A percentile compares a stretch with the other conserved stretches of the same genome.
These are phyloP conservation scores for Penicillium olsonii DNA, from an alignment of 2,329 filamentous ascomycete genomes.

Conservation along the genomic window DNA sequence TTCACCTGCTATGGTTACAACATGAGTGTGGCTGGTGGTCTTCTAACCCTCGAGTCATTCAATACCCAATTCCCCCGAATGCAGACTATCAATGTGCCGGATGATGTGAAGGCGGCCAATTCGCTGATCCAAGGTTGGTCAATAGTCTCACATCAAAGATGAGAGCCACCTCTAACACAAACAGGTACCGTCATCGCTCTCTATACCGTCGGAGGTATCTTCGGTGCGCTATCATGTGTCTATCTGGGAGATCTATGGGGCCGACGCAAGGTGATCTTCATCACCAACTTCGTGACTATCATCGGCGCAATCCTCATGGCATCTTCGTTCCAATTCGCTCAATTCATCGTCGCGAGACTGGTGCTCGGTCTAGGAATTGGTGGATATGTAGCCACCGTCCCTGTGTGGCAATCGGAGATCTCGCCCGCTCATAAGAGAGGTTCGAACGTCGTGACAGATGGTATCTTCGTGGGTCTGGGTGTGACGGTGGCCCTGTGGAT, in stretches of 20 bases:
- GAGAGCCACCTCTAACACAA: not conserved
- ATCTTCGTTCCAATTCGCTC: slow-evolving; percentile 47
- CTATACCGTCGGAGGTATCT: slow-evolving; percentile 50
- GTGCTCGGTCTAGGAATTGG: slow-evolving; percentile 49
- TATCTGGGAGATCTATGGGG: slow-evolving; percentile 50
- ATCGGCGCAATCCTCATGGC: slow-evolving; percentile 49
- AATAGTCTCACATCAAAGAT: not conserved
- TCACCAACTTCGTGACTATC: slow-evolving; percentile 42
- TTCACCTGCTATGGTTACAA: slow-evolving; percentile 57
- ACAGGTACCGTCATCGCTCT: slow-evolving; percentile 46
- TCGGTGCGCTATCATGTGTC: slow-evolving; percentile 49
- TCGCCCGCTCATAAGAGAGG: slow-evolving; percentile 21
- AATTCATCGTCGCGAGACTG: slow-evolving; percentile 50
- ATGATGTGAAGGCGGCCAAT: slow-evolving; percentile 46
- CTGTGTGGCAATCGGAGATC: slow-evolving; percentile 17
- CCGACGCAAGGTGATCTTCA: slow-evolving; percentile 48
- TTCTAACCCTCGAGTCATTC: slow-evolving; percentile 36
- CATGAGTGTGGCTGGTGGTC: slow-evolving; percentile 52
- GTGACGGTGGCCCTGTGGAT: slow-evolving; percentile 50
- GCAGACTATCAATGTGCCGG: slow-evolving; percentile 49
- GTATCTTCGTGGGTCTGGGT: slow-evolving; percentile 47
- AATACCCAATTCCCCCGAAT: slow-evolving; percentile 50
- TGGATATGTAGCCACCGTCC: slow-evolving; percentile 34
- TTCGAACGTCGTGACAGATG: slow-evolving; percentile 27
- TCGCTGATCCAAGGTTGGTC: slow-evolving; percentile 43